Percentiles rank a stretch among this genome's conserved stretches.
These are phyloP conservation scores for Pugionium dolabratum DNA, from an alignment of 345 rosid genomes.

Conservation along the genomic window DNA sequence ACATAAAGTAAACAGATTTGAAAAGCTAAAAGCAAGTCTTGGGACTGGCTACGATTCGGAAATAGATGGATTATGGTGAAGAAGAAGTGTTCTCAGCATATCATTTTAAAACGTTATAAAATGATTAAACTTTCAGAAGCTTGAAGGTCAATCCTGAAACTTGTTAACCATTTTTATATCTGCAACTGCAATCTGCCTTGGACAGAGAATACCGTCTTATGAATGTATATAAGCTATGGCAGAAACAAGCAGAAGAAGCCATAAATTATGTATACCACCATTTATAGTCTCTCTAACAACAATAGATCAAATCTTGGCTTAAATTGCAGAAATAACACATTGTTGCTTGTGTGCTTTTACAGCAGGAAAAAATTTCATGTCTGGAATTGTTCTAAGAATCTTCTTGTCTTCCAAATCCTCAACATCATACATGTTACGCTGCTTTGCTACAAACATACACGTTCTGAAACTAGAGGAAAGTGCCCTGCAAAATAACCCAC, in stretches of 20 bases:
- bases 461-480: slow-evolving; percentile 9
- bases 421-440: slow-evolving; percentile 16
- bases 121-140: background rate
- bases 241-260: slow-evolving; percentile 1
- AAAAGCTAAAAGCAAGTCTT: background rate
- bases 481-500: slow-evolving; percentile 29
- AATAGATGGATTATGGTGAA: background rate
- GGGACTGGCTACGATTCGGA: too few species aligned
- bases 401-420: slow-evolving; percentile 30
- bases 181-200: slow-evolving; percentile 11
- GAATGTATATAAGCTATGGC: slow-evolving; percentile 16
- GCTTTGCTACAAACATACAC: slow-evolving; percentile 17
- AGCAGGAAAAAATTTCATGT: slow-evolving; percentile 15
- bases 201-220: background rate
- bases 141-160: slow-evolving; percentile 4
- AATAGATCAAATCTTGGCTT: slow-evolving; percentile 16
- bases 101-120: background rate
- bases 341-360: slow-evolving; percentile 21
- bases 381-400: slow-evolving; percentile 11
- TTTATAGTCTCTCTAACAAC: slow-evolving; percentile 27
- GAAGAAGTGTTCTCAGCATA: background rate
- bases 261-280: slow-evolving; percentile 37
- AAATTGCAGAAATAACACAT: slow-evolving; percentile 12
- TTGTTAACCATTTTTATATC: background rate
- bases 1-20: background rate